Evolutionary conservation across 305 asterid genomes (phyloP), one percentile per base, ranked within the genome.

Genomic region (Fraxinus ornus): DNA sequence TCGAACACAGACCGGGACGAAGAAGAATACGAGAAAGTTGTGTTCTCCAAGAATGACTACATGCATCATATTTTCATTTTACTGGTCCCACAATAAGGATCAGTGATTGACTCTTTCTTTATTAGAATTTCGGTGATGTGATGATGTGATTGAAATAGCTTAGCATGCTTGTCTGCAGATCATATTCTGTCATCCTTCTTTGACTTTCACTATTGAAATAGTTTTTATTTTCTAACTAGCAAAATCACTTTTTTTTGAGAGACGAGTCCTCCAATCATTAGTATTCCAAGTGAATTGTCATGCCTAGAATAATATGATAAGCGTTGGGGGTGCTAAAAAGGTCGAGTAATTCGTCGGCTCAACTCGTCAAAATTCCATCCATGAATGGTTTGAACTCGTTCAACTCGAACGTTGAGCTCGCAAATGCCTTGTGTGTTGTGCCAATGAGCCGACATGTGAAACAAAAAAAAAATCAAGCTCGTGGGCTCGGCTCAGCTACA

Each of bases 91-190:
- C 21, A 12, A 4, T 22, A 30, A 28, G 35, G n/a, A 10, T 70
- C 39, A 70, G 8, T 13, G 37, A 33, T 85, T 66, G 24, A 12
- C 70, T 2, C 33, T 64, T 55, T 57, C 74, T 35, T 21, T 13
- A 26, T 79, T 15, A n/a, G 26, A 1, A 70, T 86, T 88, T 86
- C 83, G 86, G 87, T 84, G 86, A 79, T 84, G 79, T 49, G 64
- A 82, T 84, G 52, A 82, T 84, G 62, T 19, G 80, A 44, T 70
- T 8, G 32, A 41, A 79, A 49, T 35, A 75, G 75, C 13, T 30
- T 70, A 70, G 86, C 87, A 80, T 87, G 90, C 85, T 81, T 86
- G 83, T 47, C 52, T 68, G 37, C 47, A 76, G 70, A 83, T 84
- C 87, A 87, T 85, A 21, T 76, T 12, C 26, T 19, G 66, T 66